Evolutionary conservation across 495 filamentous ascomycete species (phyloP).

Genomic region (Entonaema liquescens): DNA sequence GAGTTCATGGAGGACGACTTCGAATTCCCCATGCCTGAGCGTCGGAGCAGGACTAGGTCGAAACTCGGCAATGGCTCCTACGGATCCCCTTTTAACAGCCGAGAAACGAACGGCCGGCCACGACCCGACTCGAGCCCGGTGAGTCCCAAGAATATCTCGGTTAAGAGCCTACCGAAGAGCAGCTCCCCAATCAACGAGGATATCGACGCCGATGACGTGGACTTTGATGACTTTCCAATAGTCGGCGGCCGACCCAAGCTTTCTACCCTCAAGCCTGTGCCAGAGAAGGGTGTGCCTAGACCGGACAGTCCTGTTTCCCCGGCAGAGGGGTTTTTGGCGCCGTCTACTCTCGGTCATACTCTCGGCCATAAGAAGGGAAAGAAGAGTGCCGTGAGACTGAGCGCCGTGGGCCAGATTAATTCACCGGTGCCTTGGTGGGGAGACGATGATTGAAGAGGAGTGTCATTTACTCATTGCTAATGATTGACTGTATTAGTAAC

Average conservation of each 20-base stretch:
- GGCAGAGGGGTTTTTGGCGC: conserved; percentile 35
- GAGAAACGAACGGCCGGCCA: conserved; percentile 9
- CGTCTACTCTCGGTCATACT: conserved; percentile 29
- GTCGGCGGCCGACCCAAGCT: conserved; percentile 1
- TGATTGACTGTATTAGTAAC: not conserved
- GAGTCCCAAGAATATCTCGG: conserved; percentile 10
- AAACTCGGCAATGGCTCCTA: conserved; percentile 18
- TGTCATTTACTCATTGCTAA: not conserved
- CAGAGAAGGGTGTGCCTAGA: conserved; percentile 24
- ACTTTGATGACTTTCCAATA: conserved; percentile 30
- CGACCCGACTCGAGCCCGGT: conserved; percentile 41
- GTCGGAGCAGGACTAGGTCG: conserved; percentile 32
- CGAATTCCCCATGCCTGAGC: conserved; percentile 36
- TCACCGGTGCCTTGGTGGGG: conserved; percentile 55
- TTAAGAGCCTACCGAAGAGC: conserved; percentile 17
- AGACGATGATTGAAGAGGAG: conserved; percentile 46
- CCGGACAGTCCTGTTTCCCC: conserved; percentile 53
- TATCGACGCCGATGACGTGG: conserved; percentile 18
- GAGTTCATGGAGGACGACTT: conserved; percentile 50
- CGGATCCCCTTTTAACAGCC: conserved; percentile 5
- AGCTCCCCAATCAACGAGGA: conserved; percentile 2
- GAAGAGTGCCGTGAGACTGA: conserved; percentile 57
- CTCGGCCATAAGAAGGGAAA: conserved; percentile 47
- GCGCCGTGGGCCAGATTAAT: conserved; percentile 53
- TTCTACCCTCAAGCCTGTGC: conserved; percentile 11